Evolutionary conservation across 2,329 filamentous ascomycete genomes (phyloP).

Genomic region (Teratosphaeria gauchensis): DNA sequence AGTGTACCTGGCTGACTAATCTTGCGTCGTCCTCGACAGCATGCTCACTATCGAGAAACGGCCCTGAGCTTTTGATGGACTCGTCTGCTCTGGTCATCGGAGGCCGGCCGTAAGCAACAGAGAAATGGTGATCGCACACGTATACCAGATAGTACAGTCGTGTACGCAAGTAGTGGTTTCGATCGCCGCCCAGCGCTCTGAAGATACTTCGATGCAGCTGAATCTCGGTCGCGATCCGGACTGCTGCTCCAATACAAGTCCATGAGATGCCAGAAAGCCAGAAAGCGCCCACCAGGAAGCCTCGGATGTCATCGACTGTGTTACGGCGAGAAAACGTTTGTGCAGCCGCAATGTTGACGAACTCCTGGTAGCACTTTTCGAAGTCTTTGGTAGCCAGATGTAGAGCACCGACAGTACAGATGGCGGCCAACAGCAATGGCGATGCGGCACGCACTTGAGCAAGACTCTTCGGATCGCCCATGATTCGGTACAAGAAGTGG

Average conservation of each 20-base stretch:
- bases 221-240: slow-evolving; percentile 32
- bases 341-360: slow-evolving; percentile 18
- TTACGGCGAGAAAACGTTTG: slow-evolving; percentile 20
- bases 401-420: slow-evolving; percentile 27
- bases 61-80: slow-evolving; percentile 19
- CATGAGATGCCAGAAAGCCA: slow-evolving; percentile 28
- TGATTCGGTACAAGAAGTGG: slow-evolving; percentile 25
- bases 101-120: slow-evolving; percentile 28
- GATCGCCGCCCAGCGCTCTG: slow-evolving; percentile 25
- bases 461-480: slow-evolving; percentile 21
- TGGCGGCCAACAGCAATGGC: slow-evolving; percentile 24
- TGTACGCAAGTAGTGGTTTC: slow-evolving; percentile 25
- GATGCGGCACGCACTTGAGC: slow-evolving; percentile 21
- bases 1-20: slow-evolving; percentile 19
- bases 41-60: slow-evolving; percentile 25
- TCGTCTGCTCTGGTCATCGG: slow-evolving; percentile 28
- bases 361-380: slow-evolving; percentile 23
- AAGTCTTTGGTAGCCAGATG: slow-evolving; percentile 20
- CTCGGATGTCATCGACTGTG: slow-evolving; percentile 23
- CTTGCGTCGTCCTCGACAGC: slow-evolving; percentile 22
- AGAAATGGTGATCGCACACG: slow-evolving; percentile 32
- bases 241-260: slow-evolving; percentile 23
- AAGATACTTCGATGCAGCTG: slow-evolving; percentile 30
- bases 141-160: slow-evolving; percentile 33
- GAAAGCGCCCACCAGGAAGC: slow-evolving; percentile 30